Conservation (phyloP, 2,329 filamentous ascomycete genomes). For the Trichoderma sp. region DNA sequence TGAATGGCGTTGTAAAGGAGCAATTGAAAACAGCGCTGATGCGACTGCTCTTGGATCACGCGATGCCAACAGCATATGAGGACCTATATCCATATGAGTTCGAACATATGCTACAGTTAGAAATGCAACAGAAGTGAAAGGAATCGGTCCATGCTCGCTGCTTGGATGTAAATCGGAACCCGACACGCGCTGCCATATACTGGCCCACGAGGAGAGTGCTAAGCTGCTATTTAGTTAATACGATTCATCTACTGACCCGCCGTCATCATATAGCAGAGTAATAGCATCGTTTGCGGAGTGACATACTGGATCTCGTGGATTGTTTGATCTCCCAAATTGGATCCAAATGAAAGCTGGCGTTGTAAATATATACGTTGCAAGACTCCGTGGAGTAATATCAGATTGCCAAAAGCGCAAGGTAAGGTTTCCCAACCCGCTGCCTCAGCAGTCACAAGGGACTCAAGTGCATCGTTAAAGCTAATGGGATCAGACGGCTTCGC, state of each 20-base stretch:
- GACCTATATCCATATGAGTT: not conserved
- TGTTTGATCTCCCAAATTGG: not conserved
- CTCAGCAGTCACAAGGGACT: not conserved
- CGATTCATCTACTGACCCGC: not conserved
- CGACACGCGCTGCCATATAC: not conserved
- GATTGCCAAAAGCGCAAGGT: not conserved
- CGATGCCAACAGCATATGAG: not conserved
- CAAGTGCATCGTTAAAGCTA: not conserved
- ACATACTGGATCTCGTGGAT: not conserved
- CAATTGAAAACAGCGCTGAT: not conserved
- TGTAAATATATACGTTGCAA: not conserved
- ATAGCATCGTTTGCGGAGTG: not conserved
- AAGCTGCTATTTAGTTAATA: not conserved
- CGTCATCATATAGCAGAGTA: not conserved
- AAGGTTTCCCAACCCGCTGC: not conserved
- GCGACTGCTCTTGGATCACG: not conserved
- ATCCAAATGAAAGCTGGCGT: not conserved
- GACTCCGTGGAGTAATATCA: not conserved
- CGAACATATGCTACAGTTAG: not conserved
- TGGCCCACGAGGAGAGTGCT: not conserved
- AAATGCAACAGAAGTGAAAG: not conserved
- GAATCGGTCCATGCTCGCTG: not conserved
- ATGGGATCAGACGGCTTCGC: not conserved
- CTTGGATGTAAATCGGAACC: not conserved
- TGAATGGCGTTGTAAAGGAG: not conserved